Conservation (phyloP, 73 alveolate genomes). For the Symbiodinium natans region DNA sequence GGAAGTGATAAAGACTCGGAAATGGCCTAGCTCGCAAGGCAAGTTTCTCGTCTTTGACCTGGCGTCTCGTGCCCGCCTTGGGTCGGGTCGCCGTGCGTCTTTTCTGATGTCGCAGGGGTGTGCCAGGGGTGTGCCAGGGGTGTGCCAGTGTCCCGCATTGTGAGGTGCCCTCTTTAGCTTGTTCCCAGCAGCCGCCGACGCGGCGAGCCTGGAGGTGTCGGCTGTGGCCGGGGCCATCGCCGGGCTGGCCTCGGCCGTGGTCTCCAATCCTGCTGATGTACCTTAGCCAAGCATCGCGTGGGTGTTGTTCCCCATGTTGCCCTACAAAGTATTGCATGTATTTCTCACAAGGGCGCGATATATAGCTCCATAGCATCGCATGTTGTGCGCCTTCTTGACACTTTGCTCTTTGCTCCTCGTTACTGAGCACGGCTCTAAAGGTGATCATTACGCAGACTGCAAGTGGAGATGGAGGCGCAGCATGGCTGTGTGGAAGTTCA, state of each 20-base stretch:
- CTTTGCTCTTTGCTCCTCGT: too few species aligned
- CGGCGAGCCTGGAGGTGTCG: neutral
- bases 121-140: neutral
- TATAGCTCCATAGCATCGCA: neutral
- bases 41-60: conserved; percentile 58
- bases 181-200: conserved; percentile 27
- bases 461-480: neutral
- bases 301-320: too few species aligned
- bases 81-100: too few species aligned
- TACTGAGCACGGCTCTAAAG: too few species aligned
- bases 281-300: neutral
- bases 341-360: neutral
- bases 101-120: too few species aligned
- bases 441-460: neutral
- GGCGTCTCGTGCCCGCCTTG: conserved; percentile 37
- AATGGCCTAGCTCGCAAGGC: neutral
- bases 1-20: neutral
- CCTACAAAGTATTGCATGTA: too few species aligned
- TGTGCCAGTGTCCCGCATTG: neutral
- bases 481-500: neutral
- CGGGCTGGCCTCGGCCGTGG: conserved; percentile 60
- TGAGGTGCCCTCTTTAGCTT: conserved; percentile 22
- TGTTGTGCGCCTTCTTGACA: too few species aligned
- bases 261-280: conserved; percentile 74
- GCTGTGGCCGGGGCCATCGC: conserved; percentile 64